Conservation (phyloP, 768 basidiomycete genomes). For the Tylopilus felleus region DNA sequence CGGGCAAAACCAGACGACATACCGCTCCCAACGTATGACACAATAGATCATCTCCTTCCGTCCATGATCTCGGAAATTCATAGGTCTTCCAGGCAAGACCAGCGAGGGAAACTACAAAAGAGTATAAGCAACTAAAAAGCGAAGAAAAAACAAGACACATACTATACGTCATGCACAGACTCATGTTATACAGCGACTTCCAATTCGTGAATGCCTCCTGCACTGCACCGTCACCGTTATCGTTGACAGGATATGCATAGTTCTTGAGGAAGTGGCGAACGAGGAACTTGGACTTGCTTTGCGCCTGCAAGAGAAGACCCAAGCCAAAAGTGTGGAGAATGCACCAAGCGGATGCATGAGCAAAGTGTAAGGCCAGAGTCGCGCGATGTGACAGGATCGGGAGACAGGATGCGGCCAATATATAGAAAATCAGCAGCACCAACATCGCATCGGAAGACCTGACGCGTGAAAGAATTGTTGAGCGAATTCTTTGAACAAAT, state of each 20-base stretch:
- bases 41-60: conserved; percentile 79
- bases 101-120: conserved; percentile 67
- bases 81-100: conserved; percentile 92
- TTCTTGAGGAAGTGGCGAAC: conserved; percentile 94
- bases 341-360: conserved; percentile 84
- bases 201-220: conserved; percentile 93
- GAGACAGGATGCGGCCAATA: conserved; percentile 53
- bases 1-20: conserved; percentile 30
- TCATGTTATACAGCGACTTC: conserved; percentile 91
- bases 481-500: conserved; percentile 5
- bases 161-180: conserved; percentile 95
- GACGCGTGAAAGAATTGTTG: conserved; percentile 22
- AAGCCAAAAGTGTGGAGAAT: conserved; percentile 85
- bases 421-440: conserved; percentile 69
- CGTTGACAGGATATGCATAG: conserved; percentile 79
- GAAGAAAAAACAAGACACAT: conserved; percentile 21
- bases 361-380: conserved; percentile 66
- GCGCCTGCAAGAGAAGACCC: conserved; percentile 78
- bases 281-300: conserved; percentile 82
- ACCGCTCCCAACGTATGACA: conserved; percentile 88
- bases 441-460: conserved; percentile 87
- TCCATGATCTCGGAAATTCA: conserved; percentile 77
- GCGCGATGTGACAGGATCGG: conserved; percentile 51
- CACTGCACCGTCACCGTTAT: conserved; percentile 73
- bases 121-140: background rate